Conservation (phyloP, 2,329 filamentous ascomycete species). For the Graphilbum fragrans region DNA sequence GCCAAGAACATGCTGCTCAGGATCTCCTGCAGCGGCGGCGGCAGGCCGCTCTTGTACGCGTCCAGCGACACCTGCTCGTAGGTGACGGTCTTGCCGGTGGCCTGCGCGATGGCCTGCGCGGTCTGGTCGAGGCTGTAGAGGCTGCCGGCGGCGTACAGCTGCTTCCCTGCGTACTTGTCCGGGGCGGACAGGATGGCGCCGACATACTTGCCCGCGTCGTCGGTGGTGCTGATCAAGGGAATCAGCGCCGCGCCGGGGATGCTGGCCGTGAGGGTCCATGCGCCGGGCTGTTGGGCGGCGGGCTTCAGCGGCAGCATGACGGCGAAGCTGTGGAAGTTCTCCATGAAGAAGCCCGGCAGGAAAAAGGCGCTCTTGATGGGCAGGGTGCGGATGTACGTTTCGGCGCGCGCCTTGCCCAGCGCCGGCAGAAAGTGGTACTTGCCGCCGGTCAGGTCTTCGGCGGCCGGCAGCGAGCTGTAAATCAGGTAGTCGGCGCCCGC, state of each 20-base stretch:
- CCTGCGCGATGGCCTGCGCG: constrained; percentile 16
- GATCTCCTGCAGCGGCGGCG: constrained; percentile 7
- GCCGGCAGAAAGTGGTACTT: constrained; percentile 47
- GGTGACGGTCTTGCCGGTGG: constrained; percentile 18
- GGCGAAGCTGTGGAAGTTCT: constrained; percentile 25
- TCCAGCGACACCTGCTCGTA: constrained; percentile 8
- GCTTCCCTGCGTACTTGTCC: constrained; percentile 11
- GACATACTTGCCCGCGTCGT: constrained; percentile 29
- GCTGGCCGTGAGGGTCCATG: constrained; percentile 16
- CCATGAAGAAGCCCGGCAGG: constrained; percentile 41
- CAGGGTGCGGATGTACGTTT: constrained; percentile 39
- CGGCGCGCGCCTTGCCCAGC: constrained; percentile 35
- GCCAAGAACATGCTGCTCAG: constrained; percentile 13
- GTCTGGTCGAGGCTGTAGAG: constrained; percentile 18
- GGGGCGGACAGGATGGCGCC: constrained; percentile 15
- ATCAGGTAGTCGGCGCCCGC: constrained; percentile 34
- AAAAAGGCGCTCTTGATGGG: constrained; percentile 39
- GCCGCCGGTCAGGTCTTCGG: constrained; percentile 41
- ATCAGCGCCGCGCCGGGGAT: constrained; percentile 19
- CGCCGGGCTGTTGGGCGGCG: constrained; percentile 10
- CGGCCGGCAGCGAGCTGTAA: constrained; percentile 43
- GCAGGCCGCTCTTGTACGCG: constrained; percentile 8
- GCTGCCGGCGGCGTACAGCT: constrained; percentile 7
- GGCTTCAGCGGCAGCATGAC: constrained; percentile 12
- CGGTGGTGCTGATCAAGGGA: constrained; percentile 23